Evolutionary conservation across 805 yeast species (phyloP), one percentile per base, ranked within the genome.

Genomic region (Yamadazyma sp.): DNA sequence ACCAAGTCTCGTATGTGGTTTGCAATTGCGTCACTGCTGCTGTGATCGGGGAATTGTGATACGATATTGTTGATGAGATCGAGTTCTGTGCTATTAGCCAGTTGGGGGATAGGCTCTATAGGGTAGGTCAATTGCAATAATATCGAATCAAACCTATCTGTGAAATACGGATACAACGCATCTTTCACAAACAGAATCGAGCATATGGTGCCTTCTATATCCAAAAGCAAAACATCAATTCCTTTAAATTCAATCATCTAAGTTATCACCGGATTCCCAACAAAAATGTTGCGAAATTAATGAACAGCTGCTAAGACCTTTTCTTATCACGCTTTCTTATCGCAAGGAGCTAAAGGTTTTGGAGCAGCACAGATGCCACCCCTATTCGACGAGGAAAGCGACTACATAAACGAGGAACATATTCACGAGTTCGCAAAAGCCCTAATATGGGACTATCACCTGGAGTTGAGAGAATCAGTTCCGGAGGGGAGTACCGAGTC

Each of bases 141-240:
- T 12, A 70, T 40, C 1, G 52, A 7, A 25, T 85, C 80, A 16
- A 80, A 50, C 44, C 73, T 59, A 3, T 55, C 36, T 3, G 81
- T 55, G 46, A 93, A 90, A 54, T 76, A 89, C 0, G 96, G 96
- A 60, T 79, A 83, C 22, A 90, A 62, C 2, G 65, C 69, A 19
- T 85, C 89, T 50, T 84, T 84, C 28, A 90, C 98, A 54, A 90
- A 90, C 1, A 90, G 73, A 14, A 90, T 89, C 3, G 96, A 90
- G 54, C 97, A 90, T 20, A 90, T 80, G 0, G 97, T 90, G 12
- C 98, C 98, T 55, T 90, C 98, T 23, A 88, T 87, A 48, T 87
- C 95, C 5, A 89, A 28, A 6, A 46, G 28, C 6, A 45, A 29
- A 6, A 39, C 35, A 9, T 28, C 27, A 9, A 20, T n/a, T 25